Base-by-base conservation (phyloP, 2,329 filamentous ascomycete genomes). In the Colletotrichum cordylinicola region DNA sequence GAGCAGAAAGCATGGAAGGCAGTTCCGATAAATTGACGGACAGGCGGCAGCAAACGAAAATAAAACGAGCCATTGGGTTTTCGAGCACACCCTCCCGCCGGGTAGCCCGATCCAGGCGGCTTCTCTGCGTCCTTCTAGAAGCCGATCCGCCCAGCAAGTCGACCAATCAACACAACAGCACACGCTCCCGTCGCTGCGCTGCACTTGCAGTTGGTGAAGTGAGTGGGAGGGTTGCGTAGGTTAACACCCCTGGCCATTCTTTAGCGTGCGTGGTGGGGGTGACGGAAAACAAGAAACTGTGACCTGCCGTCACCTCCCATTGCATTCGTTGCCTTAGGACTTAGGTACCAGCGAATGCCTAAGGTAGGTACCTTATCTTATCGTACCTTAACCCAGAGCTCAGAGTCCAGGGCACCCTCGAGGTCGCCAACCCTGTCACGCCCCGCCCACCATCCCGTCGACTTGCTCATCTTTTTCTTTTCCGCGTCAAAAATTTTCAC, bases 41-140 rank as follows among this genome's bases (percentile, higher is more conserved):
- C 29, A 43, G 31, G 48, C 18, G 33, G 61, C 60, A 69, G 18
- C 70, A 65, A 55, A 69, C 65, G 55, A 69, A 35, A 60, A 48
- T n/a, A 16, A 35, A 72, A 33, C 43, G 39, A 55, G 43, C 31
- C 39, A 56, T 24, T 56, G 56, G 3, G 27, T 21, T 31, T 58
- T 35, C 33, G 31, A 65, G 58, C n/a, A 70, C 60, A 71, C 72
- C 48, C 48, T 66, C 48, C 60, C 48, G 37, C 62, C 52, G 48
- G 35, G 37, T 60, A 69, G 61, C 48, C 61, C 67, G 67, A 71
- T 74, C 67, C 35, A n/a, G 18, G n/a, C 21, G 52, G 24, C 48
- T 71, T 74, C 72, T 37, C 60, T 66, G 60, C 72, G 48, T 64
- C 43, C 37, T 74, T 74, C 72, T 70, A 55, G 72, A 74, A 71